Percentiles rank a stretch among this genome's conserved stretches.
Evolutionary conservation across 1,284 basidiomycete genomes (phyloP).

Genomic region (Coniferiporia sulphurascens): DNA sequence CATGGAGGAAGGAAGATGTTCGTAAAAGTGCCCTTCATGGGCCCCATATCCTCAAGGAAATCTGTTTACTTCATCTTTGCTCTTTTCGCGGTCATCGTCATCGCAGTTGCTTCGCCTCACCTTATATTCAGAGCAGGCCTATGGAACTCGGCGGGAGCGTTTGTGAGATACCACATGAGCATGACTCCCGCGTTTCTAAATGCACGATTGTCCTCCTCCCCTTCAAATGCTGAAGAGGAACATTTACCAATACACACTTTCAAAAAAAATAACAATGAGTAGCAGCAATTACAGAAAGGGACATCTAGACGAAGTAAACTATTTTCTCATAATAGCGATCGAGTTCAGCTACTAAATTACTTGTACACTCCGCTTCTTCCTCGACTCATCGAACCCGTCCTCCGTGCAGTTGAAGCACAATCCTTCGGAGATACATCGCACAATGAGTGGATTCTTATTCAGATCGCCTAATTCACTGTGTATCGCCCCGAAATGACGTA

Average conservation of each 20-base stretch:
- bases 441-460: background rate
- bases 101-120: background rate
- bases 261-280: too few relatives aligned
- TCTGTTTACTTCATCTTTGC: background rate
- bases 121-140: background rate
- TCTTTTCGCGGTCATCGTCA: background rate
- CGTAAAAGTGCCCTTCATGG: too few relatives aligned
- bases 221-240: too few relatives aligned
- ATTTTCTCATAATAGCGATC: too few relatives aligned
- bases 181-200: background rate
- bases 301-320: too few relatives aligned
- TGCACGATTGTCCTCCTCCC: too few relatives aligned
- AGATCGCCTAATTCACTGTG: background rate
- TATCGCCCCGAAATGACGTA: background rate
- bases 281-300: too few relatives aligned
- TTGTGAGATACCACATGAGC: conserved; percentile 2
- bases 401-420: background rate
- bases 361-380: background rate
- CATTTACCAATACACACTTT: too few relatives aligned
- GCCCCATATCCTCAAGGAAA: background rate
- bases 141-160: background rate
- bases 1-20: too few relatives aligned
- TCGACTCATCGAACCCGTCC: background rate
- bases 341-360: background rate
- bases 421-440: background rate